Evolutionary conservation across 768 basidiomycete genomes (phyloP), one percentile per base, ranked within the genome.

Genomic region (Pleurotus eryngii): DNA sequence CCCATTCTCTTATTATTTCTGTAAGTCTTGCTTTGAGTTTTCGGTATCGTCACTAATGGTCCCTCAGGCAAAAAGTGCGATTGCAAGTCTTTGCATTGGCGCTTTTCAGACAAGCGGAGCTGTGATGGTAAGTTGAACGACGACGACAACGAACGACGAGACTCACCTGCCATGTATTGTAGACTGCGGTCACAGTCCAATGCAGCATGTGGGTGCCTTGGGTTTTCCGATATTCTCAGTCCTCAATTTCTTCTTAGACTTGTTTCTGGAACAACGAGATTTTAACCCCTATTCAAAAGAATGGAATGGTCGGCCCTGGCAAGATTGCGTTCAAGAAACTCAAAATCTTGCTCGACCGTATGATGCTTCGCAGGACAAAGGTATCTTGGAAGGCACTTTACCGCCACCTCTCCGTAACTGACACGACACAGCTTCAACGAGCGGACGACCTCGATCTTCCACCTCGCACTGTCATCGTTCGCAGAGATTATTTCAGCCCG

Each of bases 241-340:
- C 46, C n/a, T 49, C 49, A 57, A 46, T 45, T 24, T 42, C 15
- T 59, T n/a, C 43, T 14, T 49, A 91, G 87, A 92, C 91, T 9
- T 98, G 96, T 72, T 93, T 93, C 71, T 98, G 96, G 92, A 96
- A 97, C 69, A 92, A 89, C 61, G 92, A 98, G 71, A 95, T 99
- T 60, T 74, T 98, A 57, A 93, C 93, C 0, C 97, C 97, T 0
- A 99, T 99, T 59, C 95, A 98, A 71, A 93, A 88, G 69, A 77
- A 88, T 60, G 96, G 90, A 24, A 90, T 96, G 82, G 62, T 68
- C 4, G 92, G 90, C 1, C 85, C 89, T 3, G 96, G 96, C 8
- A 77, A 79, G 61, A 69, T 69, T 9, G 96, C 95, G 0, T 98
- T 98, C 80, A 93, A 90, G 75, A 98, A 97, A 72, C 78, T 98